Percentiles rank a stretch among this genome's conserved stretches.
Evolutionary conservation across 108 stramenopile species (phyloP).

Genomic region (Fistulifera pelliculosa): DNA sequence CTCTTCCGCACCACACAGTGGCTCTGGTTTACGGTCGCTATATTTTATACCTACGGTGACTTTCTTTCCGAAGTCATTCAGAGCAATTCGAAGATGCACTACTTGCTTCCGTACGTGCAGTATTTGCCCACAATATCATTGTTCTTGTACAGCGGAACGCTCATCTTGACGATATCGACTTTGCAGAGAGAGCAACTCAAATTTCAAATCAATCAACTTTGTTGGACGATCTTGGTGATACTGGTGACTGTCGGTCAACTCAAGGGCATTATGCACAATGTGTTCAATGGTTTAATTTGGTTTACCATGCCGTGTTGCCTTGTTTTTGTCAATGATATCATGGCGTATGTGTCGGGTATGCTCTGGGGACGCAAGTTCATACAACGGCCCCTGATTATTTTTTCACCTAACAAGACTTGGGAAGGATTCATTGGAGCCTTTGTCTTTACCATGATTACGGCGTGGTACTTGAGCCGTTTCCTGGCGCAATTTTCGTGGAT

Average conservation of each 20-base stretch:
- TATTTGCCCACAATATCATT: slow-evolving; percentile 66
- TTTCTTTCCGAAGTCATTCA: slow-evolving; percentile 62
- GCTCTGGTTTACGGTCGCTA: slow-evolving; percentile 91
- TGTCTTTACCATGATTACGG: slow-evolving; percentile 81
- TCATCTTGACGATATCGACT: slow-evolving; percentile 89
- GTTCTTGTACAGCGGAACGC: slow-evolving; percentile 71
- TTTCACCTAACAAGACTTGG: slow-evolving; percentile 97
- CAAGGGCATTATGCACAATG: slow-evolving; percentile 93
- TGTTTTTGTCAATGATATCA: slow-evolving; percentile 94
- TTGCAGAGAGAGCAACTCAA: slow-evolving; percentile 85
- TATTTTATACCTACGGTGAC: slow-evolving; percentile 86
- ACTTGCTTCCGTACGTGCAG: slow-evolving; percentile 42
- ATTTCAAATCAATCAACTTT: slow-evolving; percentile 94
- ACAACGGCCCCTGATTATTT: slow-evolving; percentile 71
- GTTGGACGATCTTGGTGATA: slow-evolving; percentile 93
- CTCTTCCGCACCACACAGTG: slow-evolving; percentile 96
- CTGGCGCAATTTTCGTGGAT: slow-evolving; percentile 83
- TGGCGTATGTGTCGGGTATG: slow-evolving; percentile 93
- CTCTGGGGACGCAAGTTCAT: slow-evolving; percentile 91
- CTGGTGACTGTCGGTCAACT: slow-evolving; percentile 88
- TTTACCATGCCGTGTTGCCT: slow-evolving; percentile 88
- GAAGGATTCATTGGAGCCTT: slow-evolving; percentile 92
- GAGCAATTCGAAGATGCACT: slow-evolving; percentile 50
- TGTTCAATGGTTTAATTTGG: slow-evolving; percentile 98
- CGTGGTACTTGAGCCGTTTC: slow-evolving; percentile 78